Evolutionary conservation across 768 basidiomycete species (phyloP), one percentile per base, ranked within the genome.

Genomic region (Phanerochaete sordida): DNA sequence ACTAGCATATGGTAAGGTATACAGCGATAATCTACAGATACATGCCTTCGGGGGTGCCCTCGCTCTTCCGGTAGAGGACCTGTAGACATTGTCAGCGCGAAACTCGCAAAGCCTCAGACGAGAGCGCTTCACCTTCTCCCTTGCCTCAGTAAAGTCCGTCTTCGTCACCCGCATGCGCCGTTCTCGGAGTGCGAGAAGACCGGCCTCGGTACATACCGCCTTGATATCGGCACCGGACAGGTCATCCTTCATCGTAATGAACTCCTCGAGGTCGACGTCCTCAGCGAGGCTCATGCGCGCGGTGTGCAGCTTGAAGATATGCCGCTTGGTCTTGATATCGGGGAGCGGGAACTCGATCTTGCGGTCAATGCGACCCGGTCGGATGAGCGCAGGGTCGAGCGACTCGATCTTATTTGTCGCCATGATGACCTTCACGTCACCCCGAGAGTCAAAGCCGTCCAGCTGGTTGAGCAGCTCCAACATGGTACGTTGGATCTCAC

Each of bases 351-450:
- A 97, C 72, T 97, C 97, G 54, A 99, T 99, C 80, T 99, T 99
- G 56, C 97, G 85, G 69, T 99, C 97, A 63, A 99, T 98, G 69
- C 97, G 93, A 49, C 97, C 97, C 5, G 97, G 97, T 54, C 97
- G 91, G 69, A 99, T 97, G 61, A 99, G 86, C 19, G 97, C 97
- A 57, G 97, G 97, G 74, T 99, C 97, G 28, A 99, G 84, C 2
- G 93, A 88, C 72, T 98, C 96, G 67, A 99, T 99, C 76, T 84
- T 88, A 77, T 99, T 99, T 5, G 97, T 99, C 13, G 97, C 97
- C 97, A 98, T 98, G 73, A 99, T 98, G 65, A 99, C 96, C 76
- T 98, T 99, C 60, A 99, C 95, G 70, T 98, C 97, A n/a, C 96
- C 96, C 58, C 95, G 87, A 5, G 95, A 95, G 71, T 99, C 97